Conservation (phyloP, 495 filamentous ascomycete species). For the Penicillium atrosanguineum region DNA sequence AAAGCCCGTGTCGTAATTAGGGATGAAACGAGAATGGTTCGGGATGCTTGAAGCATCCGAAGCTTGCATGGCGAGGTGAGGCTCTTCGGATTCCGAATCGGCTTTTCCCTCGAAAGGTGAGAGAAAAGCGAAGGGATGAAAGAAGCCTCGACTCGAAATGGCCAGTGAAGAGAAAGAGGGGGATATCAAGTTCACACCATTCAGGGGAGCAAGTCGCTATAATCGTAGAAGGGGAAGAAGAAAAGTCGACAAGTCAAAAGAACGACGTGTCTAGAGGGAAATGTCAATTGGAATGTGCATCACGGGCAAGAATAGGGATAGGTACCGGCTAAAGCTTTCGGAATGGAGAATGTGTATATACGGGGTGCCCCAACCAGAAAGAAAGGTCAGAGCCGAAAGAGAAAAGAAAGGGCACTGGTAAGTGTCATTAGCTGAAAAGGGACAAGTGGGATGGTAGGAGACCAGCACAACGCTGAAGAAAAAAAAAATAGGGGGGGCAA, state of each 20-base stretch:
- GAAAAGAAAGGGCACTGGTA: conserved; percentile 18
- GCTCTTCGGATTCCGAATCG: conserved; percentile 8
- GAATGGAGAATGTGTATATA: conserved; percentile 19
- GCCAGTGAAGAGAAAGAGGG: background rate
- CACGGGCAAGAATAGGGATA: conserved; percentile 19
- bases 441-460: conserved; percentile 18
- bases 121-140: conserved; percentile 45
- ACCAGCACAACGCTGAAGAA: conserved; percentile 24
- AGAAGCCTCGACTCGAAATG: background rate
- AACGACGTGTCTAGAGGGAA: conserved; percentile 29
- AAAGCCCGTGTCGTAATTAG: conserved; percentile 72
- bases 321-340: conserved; percentile 27
- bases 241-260: conserved; percentile 11
- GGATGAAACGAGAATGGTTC: conserved; percentile 50
- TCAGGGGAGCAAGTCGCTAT: conserved; percentile 10
- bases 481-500: conserved; percentile 31
- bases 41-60: conserved; percentile 60
- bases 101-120: background rate
- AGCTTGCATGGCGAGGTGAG: conserved; percentile 75
- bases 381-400: conserved; percentile 19
- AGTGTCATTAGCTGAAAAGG: conserved; percentile 28
- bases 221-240: conserved; percentile 4
- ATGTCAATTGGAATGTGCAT: conserved; percentile 40
- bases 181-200: conserved; percentile 13
- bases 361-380: conserved; percentile 7